Evolutionary conservation across 2,329 filamentous ascomycete genomes (phyloP), one percentile per base, ranked within the genome.

Genomic region (Ceratocystis lukuohia): DNA sequence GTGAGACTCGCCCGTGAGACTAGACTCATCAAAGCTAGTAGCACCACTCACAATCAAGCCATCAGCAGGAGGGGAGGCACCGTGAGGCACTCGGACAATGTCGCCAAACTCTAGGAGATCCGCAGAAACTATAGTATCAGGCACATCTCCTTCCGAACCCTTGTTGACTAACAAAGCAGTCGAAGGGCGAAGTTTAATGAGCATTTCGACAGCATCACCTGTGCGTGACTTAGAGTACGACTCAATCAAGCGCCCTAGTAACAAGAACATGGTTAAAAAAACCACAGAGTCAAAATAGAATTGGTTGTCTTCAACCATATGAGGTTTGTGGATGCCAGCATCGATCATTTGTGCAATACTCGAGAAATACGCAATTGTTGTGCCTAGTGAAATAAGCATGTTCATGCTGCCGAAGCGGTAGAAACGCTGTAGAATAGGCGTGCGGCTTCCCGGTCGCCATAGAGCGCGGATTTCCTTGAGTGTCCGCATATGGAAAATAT

Each of bases 391-490:
- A 76, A 96, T 92, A 68, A 96, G 82, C 78, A 95, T 88, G 73
- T 96, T 96, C 92, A 96, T 96, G 77, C 91, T 96, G 7, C 92
- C 92, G 72, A 96, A 96, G n/a, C 88, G 86, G 74, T 91, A 91
- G 72, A 96, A 92, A 15, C 92, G 81, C 70, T 87, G 83, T 17
- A 89, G 71, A 3, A 95, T 74, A 0, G 90, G 88, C 0, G 87
- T 87, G 46, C 82, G 84, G 73, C 90, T 96, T 33, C 85, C 83
- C 1, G 78, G 84, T 25, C 88, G 82, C 92, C 92, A 96, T 69
- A 96, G 79, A 0, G 85, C 81, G 68, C 80, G 80, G 12, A 96
- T 77, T 71, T 96, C 92, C 73, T 91, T 94, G 70, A 91, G 73
- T 0, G 90, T 88, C 50, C 89, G 82, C 12, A 80, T 75, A 72